Evolutionary conservation across 1,284 basidiomycete species (phyloP), one percentile per base, ranked within the genome.

Genomic region (Xerocomus nothofagi): DNA sequence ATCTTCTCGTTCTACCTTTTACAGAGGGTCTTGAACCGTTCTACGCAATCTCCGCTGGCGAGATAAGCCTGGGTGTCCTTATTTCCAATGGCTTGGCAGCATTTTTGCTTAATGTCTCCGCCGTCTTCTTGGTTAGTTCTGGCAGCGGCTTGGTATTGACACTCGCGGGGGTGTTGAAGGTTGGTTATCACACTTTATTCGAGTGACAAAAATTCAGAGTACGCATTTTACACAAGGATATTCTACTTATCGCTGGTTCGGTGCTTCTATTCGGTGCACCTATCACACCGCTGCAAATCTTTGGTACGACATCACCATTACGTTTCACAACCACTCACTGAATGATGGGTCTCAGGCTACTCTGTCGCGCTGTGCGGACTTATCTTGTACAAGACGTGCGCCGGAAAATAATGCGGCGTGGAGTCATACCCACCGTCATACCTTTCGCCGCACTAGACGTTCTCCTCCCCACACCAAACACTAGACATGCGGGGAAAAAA

Each of bases 91-190:
- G 95, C 0, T 71, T 77, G 45, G 81, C 94, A 26, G 96, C 96
- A 1, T 97, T 98, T 73, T 76, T 90, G 40, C 80, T 98, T 50
- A 98, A 98, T 70, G 79, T 96, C 42, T 90, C 94, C 0, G 93
- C 94, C 8, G 95, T 98, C 23, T 98, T 96, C 78, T 79, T 98
- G 53, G 93, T 98, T 42, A 82, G 93, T 45, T 90, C 85, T 0
- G 92, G 88, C 1, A 88, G 86, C 51, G 93, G 94, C 1, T 78
- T 98, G 50, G 84, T 97, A 6, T 76, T 98, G 56, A 98, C 95
- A 2, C 81, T 98, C 10, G 93, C 95, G 7, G 96, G 96, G 53
- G 95, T 99, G 15, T 87, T 98, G 74, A 93, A 93, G 80, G 88
- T 88, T 46, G 37, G 74, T 58, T 45, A 20, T 20, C 8, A 37